Evolutionary conservation across 2,329 filamentous ascomycete species (phyloP), one percentile per base, ranked within the genome.

Genomic region (Metarhizium anisopliae): DNA sequence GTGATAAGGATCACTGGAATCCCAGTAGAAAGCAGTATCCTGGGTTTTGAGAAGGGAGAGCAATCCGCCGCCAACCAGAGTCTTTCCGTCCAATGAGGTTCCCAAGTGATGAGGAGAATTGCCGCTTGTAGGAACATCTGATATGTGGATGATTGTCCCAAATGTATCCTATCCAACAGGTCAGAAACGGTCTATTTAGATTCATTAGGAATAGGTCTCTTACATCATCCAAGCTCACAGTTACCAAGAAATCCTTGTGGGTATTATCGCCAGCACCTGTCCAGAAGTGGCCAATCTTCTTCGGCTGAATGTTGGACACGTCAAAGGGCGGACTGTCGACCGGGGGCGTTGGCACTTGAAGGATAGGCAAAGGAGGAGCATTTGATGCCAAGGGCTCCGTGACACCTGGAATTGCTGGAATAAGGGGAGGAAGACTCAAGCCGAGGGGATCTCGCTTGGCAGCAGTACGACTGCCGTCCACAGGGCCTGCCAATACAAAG

Each of bases 281-380:
- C 80, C 80, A 84, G 70, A 84, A 84, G 68, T 84, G 84, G 0
- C 81, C 82, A 64, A 85, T 81, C 72, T 85, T 85, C 77, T 84
- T 85, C 32, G 82, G 82, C 69, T 78, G 79, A 64, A 84, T 76
- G 58, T 79, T 70, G 63, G 77, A 79, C 2, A 74, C 69, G 11
- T 69, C 71, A 58, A 83, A 83, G 6, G 76, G 77, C 8, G 74
- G 75, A 60, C 77, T 81, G 2, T 73, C 69, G n/a, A 84, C 66
- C 0, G 81, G 76, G 51, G 81, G 81, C n/a, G 78, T 82, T 2
- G 81, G 82, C 4, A 81, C 55, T 62, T 84, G 81, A 11, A 85
- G 68, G 55, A 85, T 77, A 4, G 82, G 81, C 30, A 84, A 68
- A 11, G 81, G 80, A 43, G 78, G 77, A 4, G 73, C 74, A 50